Percentiles rank a stretch among this genome's conserved stretches.
Conservation (phyloP, 2,329 filamentous ascomycete genomes). For the Fusarium setosum region DNA sequence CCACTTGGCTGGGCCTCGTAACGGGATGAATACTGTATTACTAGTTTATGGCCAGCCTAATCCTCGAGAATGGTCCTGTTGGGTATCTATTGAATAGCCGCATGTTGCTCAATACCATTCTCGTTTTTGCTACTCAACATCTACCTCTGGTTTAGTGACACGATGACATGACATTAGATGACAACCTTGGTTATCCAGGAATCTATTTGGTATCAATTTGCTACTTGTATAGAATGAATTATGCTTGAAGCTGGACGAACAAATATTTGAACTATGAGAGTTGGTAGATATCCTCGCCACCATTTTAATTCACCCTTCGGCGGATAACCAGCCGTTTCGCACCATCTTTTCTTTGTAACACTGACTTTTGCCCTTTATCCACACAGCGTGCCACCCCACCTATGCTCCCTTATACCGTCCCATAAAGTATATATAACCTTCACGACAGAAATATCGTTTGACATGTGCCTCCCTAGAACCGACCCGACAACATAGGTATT, state of each 20-base stretch:
- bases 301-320: background rate
- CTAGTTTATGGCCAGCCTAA: constrained; percentile 34
- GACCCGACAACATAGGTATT: background rate
- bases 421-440: background rate
- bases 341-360: background rate
- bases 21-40: constrained; percentile 27
- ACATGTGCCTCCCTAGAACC: background rate
- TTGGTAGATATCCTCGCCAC: background rate
- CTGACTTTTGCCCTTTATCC: background rate
- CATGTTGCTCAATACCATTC: background rate
- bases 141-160: background rate
- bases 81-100: background rate
- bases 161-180: no score
- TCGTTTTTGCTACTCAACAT: background rate
- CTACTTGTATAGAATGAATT: no score
- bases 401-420: background rate
- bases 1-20: constrained; percentile 23
- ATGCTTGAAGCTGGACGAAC: background rate
- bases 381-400: background rate
- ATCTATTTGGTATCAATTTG: no score
- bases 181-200: no score
- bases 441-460: background rate
- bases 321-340: background rate
- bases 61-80: constrained; percentile 16
- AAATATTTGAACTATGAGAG: background rate